Evolutionary conservation across 352 stramenopile genomes (phyloP).

Genomic region (Pelagophyceae sp.): DNA sequence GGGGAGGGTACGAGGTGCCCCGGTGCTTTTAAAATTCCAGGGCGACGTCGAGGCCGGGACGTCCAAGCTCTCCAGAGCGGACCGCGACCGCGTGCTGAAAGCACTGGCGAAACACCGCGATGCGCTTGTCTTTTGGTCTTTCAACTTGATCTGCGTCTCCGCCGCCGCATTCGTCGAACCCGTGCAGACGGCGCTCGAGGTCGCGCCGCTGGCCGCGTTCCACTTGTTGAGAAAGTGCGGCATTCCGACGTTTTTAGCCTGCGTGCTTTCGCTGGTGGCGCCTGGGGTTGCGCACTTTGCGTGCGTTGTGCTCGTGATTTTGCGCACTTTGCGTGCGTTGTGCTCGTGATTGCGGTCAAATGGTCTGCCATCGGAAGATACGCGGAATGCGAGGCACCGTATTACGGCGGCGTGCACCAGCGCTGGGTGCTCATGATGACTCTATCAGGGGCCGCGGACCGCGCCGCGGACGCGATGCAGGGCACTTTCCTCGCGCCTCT

Average conservation of each 20-base stretch:
- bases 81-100: neutral
- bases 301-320: no score
- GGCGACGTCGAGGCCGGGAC: conserved; percentile 15
- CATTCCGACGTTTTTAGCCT: neutral
- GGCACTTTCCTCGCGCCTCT: neutral
- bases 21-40: neutral
- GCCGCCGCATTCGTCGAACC: neutral
- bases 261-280: neutral
- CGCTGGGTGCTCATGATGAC: neutral
- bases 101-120: neutral
- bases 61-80: neutral
- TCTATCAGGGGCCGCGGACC: neutral
- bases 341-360: neutral
- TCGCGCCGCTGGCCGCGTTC: neutral
- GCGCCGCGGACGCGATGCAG: neutral
- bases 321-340: neutral
- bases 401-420: neutral
- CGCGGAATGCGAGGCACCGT: neutral
- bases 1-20: neutral
- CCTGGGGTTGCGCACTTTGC: neutral
- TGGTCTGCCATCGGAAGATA: neutral
- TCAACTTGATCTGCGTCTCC: neutral
- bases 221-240: neutral
- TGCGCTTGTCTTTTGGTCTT: neutral
- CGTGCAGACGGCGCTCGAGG: neutral